phyloP scores from a whole-genome alignment of 331 rosid genomes.

The Pyracantha coccinea region DNA sequence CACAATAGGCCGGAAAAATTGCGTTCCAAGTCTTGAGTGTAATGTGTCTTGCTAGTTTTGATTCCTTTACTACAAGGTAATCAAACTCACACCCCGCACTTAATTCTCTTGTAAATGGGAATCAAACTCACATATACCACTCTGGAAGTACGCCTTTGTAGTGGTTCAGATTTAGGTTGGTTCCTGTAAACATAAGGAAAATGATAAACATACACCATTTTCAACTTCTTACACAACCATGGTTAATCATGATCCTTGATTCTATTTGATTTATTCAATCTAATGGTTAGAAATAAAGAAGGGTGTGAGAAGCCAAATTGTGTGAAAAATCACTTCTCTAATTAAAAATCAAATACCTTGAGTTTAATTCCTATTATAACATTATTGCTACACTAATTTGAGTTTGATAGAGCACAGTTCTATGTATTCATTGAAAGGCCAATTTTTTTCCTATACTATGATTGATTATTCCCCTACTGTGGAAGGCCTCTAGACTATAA shows the following conservation, averaged over 20 bases:
- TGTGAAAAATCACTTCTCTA: too few relatives aligned
- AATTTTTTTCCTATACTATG: not conserved
- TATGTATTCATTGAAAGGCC: too few relatives aligned
- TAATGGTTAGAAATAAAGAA: too few relatives aligned
- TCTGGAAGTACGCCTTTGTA: too few relatives aligned
- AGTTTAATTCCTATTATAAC: not conserved
- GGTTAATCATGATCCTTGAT: too few relatives aligned
- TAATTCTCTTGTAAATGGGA: not conserved
- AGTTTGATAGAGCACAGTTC: not conserved
- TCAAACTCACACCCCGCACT: not conserved
- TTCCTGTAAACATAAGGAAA: too few relatives aligned
- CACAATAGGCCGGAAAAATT: not conserved
- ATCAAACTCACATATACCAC: not conserved
- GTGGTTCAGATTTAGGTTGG: too few relatives aligned
- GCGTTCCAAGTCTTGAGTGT: not conserved
- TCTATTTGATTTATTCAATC: too few relatives aligned
- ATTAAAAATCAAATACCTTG: not conserved
- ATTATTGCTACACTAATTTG: not conserved
- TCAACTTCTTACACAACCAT: too few relatives aligned
- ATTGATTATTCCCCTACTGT: not conserved
- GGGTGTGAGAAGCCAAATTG: too few relatives aligned
- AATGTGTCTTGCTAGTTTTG: not conserved
- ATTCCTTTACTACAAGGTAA: not conserved
- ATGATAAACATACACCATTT: too few relatives aligned
- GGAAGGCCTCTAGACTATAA: not conserved